Base-by-base conservation (phyloP, 768 basidiomycete genomes). In the Leccinum arenicola region DNA sequence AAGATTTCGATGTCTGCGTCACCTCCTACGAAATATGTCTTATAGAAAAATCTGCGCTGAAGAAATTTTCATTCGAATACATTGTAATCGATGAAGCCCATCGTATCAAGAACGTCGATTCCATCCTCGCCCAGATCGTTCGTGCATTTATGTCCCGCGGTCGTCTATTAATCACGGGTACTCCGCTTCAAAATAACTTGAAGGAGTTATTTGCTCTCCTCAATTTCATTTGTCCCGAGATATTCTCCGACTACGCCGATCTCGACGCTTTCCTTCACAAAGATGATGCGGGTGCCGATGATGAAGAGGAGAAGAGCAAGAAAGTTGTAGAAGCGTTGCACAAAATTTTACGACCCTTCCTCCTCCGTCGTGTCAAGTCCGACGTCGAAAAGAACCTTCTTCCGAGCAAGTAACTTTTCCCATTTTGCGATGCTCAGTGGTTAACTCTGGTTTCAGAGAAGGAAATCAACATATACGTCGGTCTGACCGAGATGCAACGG, bases 1-100 rank as follows among this genome's bases (percentile, higher is more conserved):
- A 90, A 71, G 85, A 94, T 65, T 98, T 98, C 69, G 89, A 97
- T 74, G 88, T 96, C 64, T 91, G 91, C 74, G 88, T 98, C 73
- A 98, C 97, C 1, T 91, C 93, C 1, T 99, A 99, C 75, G 97
- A 98, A 73, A 91, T 99, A 61, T 96, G 94, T 71, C 83, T 98
- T 62, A 93, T 96, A 64, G 97, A 99, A 72, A 94, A 94, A 74
- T 80, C 85, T n/a, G 83, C 89, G 0, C 79, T 98, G 61, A 93
- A 93, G 75, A 96, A 96, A 73, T 93, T 98, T 73, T 89, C 89
- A 0, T 98, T 98, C 78, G 93, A 96, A 73, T 98, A 98, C 75
- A 98, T 98, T 73, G 85, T 91, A 64, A 98, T 99, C 68, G 96
- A 99, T 75, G 96, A 99, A 76, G 96, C 96, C 1, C 96, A 99